phyloP scores from a whole-genome alignment of 306 rosid genomes.

The Cucumis cinereus region DNA sequence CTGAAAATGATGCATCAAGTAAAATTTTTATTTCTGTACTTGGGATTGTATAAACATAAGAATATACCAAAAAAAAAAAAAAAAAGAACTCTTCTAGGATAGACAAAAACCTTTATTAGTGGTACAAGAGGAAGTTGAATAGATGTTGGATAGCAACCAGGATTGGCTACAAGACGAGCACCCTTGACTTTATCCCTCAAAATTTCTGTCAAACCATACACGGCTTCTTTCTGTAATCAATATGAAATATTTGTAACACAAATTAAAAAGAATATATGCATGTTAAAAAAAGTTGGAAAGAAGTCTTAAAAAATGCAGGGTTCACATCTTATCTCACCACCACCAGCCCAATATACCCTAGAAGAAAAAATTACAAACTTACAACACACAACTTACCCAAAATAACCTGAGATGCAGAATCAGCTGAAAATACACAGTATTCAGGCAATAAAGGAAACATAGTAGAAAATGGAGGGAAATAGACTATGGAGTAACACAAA shows the following conservation, averaged over 20 bases:
- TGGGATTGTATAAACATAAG: not conserved
- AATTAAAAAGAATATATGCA: not conserved
- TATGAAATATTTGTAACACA: slow-evolving; percentile 11
- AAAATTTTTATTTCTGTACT: too few relatives aligned
- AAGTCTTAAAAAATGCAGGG: not conserved
- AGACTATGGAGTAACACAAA: not conserved
- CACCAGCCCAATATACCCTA: not conserved
- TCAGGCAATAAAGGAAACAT: not conserved
- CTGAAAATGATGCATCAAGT: not conserved
- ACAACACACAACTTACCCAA: not conserved
- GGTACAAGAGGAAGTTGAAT: slow-evolving; percentile 93
- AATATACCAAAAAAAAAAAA: not conserved
- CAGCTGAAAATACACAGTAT: not conserved
- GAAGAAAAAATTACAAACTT: not conserved
- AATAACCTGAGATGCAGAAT: not conserved
- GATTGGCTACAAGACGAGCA: slow-evolving; percentile 89
- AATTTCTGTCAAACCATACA: slow-evolving; percentile 91
- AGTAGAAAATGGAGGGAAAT: not conserved
- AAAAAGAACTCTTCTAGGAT: not conserved
- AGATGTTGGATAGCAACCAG: slow-evolving; percentile 96
- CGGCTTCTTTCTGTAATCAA: slow-evolving; percentile 70
- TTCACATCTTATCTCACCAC: not conserved
- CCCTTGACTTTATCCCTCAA: slow-evolving; percentile 49
- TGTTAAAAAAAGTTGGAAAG: not conserved
- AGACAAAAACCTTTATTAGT: slow-evolving; percentile 53